Conservation (phyloP, 2,329 filamentous ascomycete species). For the Apiospora sp. region DNA sequence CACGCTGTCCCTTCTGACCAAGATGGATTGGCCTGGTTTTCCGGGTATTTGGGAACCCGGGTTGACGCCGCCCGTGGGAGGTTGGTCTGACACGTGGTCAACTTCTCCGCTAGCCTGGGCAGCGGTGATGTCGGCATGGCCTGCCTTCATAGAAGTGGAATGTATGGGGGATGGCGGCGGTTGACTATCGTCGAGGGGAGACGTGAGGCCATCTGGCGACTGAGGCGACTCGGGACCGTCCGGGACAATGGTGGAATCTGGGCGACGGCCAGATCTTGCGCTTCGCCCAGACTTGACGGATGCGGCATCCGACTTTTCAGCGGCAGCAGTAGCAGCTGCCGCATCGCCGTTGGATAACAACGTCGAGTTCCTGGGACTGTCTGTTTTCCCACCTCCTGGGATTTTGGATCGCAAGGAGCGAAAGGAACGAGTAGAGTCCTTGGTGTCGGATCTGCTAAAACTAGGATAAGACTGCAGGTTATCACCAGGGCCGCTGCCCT, state of each 20-base stretch:
- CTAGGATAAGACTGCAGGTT: conserved; percentile 87
- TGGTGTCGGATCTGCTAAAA: conserved; percentile 91
- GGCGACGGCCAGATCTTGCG: conserved; percentile 58
- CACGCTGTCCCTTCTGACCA: conserved; percentile 81
- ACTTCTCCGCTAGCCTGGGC: conserved; percentile 91
- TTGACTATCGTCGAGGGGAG: conserved; percentile 59
- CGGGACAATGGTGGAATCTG: conserved; percentile 51
- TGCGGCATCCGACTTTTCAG: conserved; percentile 75
- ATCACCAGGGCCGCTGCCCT: conserved; percentile 61
- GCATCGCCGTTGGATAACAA: conserved; percentile 69
- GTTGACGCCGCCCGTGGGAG: conserved; percentile 72
- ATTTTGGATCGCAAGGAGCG: conserved; percentile 90
- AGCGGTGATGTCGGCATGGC: conserved; percentile 79
- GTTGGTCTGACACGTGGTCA: conserved; percentile 91
- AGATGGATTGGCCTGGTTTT: conserved; percentile 85
- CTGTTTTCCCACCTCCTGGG: conserved; percentile 73
- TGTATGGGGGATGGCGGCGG: conserved; percentile 89
- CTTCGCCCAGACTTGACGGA: conserved; percentile 78
- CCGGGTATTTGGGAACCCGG: conserved; percentile 63
- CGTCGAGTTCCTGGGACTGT: conserved; percentile 82
- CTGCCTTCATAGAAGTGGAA: conserved; percentile 74
- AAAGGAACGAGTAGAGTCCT: conserved; percentile 88
- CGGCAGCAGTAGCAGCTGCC: conserved; percentile 31
- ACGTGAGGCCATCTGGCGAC: conserved; percentile 46
- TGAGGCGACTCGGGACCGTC: conserved; percentile 52